Base-by-base conservation (phyloP, 2,329 filamentous ascomycete genomes). In the Aureobasidium mangrovei region DNA sequence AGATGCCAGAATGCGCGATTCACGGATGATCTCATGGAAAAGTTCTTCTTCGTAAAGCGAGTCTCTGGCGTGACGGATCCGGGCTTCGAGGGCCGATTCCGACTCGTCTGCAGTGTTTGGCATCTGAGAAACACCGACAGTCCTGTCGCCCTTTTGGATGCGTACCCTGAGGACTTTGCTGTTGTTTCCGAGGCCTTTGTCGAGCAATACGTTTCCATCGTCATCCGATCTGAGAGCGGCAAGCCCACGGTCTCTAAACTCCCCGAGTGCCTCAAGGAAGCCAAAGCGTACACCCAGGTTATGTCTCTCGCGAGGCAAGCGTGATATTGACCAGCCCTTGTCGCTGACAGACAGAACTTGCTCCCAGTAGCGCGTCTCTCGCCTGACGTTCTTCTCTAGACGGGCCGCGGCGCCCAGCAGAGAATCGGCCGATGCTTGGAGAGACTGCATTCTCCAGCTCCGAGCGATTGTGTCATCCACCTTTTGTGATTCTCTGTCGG, bases 351-450 rank as follows among this genome's bases (percentile, higher is more conserved):
- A 81, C 44, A 95, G 73, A 2, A 97, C 80, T 62, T 95, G 85
- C 54, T 86, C 80, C 93, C 93, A 98, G 69, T 95, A 98, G 62
- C 79, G 84, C 2, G 84, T 84, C 72, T 98, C 93, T 31, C 82
- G 81, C 7, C 80, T 77, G 33, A 94, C 85, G 67, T 95, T 91
- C 8, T 79, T 80, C 61, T 88, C 81, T 9, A 98, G 72, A 39
- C 88, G 79, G 28, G 78, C 76, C 0, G 87, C 85, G 4, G 90
- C 85, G 7, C 82, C 78, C 10, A 89, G 72, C 26, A 95, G 79
- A 35, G 84, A 83, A 61, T 88, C 84, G 1, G 88, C 83, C 3
- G 86, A 84, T 33, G 81, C 79, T 62, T 86, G 83, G 60, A 95
- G 81, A 43, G 84, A 85, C 63, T 91, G 82, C 58, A 93, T 74